Evolutionary conservation across 176 grass and related monocot species (phyloP).

Genomic region (Avena eriantha): DNA sequence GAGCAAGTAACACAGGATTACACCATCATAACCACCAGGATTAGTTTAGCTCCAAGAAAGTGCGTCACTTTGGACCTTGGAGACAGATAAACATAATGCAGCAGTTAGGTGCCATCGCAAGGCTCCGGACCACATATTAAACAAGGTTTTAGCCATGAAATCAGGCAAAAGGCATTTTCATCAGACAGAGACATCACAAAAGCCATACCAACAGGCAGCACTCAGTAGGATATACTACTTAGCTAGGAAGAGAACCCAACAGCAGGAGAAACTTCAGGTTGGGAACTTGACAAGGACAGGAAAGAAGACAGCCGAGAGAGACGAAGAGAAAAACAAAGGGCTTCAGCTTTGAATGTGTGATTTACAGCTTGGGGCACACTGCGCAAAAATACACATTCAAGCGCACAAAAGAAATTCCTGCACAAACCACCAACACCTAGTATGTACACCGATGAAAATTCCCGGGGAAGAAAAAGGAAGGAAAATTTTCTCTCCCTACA

Average conservation of each 20-base stretch:
- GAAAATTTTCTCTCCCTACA: constrained; percentile 39
- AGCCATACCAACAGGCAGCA: constrained; percentile 39
- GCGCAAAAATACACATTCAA: constrained; percentile 44
- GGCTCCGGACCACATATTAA: constrained; percentile 37
- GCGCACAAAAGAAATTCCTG: constrained; percentile 48
- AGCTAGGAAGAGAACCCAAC: constrained; percentile 25
- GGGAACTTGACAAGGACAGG: neutral
- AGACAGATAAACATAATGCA: constrained; percentile 34
- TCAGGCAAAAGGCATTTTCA: constrained; percentile 49
- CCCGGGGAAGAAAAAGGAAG: neutral
- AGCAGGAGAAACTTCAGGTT: constrained; percentile 34
- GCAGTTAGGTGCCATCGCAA: constrained; percentile 36
- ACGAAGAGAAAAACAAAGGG: constrained; percentile 21
- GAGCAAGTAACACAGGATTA: constrained; percentile 33
- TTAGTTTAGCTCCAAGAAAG: constrained; percentile 54
- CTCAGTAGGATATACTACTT: constrained; percentile 28
- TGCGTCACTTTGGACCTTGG: constrained; percentile 46
- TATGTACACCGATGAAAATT: constrained; percentile 54
- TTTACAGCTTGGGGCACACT: constrained; percentile 57
- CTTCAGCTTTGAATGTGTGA: constrained; percentile 56
- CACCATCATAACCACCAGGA: constrained; percentile 39
- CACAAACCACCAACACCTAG: constrained; percentile 54
- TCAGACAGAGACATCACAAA: constrained; percentile 41
- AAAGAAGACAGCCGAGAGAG: neutral
- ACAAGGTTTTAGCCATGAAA: constrained; percentile 46